Percentiles rank a stretch among this genome's conserved stretches.
Evolutionary conservation across 1,284 basidiomycete species (phyloP).

Genomic region (Anthracocystis walkeri): DNA sequence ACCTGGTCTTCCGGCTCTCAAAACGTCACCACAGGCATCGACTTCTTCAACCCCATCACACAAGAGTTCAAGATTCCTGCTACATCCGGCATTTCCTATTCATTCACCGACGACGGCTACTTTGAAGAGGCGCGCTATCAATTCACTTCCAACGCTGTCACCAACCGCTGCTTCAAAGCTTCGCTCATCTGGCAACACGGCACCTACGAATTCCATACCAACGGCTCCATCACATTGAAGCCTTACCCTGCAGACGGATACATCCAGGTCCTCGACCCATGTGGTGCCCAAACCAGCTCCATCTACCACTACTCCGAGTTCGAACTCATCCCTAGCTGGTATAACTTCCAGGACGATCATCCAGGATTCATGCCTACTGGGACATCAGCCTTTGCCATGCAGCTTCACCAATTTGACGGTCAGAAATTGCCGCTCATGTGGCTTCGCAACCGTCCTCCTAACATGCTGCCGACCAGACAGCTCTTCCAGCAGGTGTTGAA

Average conservation of each 20-base stretch:
- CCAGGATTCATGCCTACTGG: slow-evolving; percentile 50
- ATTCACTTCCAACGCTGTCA: slow-evolving; percentile 57
- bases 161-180: slow-evolving; percentile 64
- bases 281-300: slow-evolving; percentile 51
- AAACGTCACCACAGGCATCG: slow-evolving; percentile 61
- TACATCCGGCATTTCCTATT: slow-evolving; percentile 63
- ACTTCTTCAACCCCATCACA: slow-evolving; percentile 66
- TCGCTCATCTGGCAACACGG: slow-evolving; percentile 68
- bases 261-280: slow-evolving; percentile 60
- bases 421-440: slow-evolving; percentile 56
- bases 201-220: slow-evolving; percentile 60
- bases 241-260: slow-evolving; percentile 63
- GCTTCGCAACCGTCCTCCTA: slow-evolving; percentile 54
- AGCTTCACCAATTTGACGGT: slow-evolving; percentile 54
- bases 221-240: slow-evolving; percentile 54
- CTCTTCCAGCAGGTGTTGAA: slow-evolving; percentile 59
- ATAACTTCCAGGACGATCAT: slow-evolving; percentile 53
- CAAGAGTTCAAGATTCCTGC: slow-evolving; percentile 60
- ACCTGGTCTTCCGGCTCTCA: slow-evolving; percentile 66
- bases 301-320: slow-evolving; percentile 59
- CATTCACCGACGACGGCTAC: slow-evolving; percentile 64
- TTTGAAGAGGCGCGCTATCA: slow-evolving; percentile 61
- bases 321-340: slow-evolving; percentile 57
- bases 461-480: slow-evolving; percentile 65
- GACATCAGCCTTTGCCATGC: slow-evolving; percentile 48